Evolutionary conservation across 345 rosid genomes (phyloP), one percentile per base, ranked within the genome.

Genomic region (Lumnitzera racemosa): DNA sequence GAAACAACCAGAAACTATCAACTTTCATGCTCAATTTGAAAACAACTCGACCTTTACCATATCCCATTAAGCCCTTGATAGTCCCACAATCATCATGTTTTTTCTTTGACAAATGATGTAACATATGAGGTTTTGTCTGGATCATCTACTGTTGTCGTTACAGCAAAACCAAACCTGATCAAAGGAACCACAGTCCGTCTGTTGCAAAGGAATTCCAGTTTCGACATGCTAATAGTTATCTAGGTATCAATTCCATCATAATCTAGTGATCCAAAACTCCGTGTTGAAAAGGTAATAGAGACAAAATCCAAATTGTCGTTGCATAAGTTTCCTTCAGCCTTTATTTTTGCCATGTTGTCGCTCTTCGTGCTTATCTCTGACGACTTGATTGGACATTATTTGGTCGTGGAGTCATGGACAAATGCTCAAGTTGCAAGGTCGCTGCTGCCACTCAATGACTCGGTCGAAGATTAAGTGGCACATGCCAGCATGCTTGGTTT

Each of bases 221-320:
- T 86, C 76, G 99, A 90, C 99, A 94, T 84, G 77, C 89, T 86
- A 67, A 94, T 76, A 57, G 88, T 80, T 97, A 94, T 90, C 99
- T 88, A 90, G 16, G 94, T 86, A 72, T 94, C 99, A 61, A 84
- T 76, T 49, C 92, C 97, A 70, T 86, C 85, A 81, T 90, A 94
- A 83, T 81, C 81, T 56, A 85, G 80, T n/a, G 95, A 90, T 60
- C 80, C 62, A 56, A 95, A 83, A 73, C 82, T 83, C 77, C 81
- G 83, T 12, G 74, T 90, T 61, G 87, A 75, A 74, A 90, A 84
- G 70, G 67, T 75, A 65, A 94, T 86, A 78, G 95, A 84, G 47
- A 94, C 96, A 72, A 94, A 94, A 80, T 86, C 90, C 62, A 70
- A 76, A 72, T 62, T 71, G 53, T 89, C 87, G 67, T 78, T 81